These are phyloP conservation scores for Striga asiatica DNA, from an alignment of 257 asterid genomes.

Conservation along the genomic window DNA sequence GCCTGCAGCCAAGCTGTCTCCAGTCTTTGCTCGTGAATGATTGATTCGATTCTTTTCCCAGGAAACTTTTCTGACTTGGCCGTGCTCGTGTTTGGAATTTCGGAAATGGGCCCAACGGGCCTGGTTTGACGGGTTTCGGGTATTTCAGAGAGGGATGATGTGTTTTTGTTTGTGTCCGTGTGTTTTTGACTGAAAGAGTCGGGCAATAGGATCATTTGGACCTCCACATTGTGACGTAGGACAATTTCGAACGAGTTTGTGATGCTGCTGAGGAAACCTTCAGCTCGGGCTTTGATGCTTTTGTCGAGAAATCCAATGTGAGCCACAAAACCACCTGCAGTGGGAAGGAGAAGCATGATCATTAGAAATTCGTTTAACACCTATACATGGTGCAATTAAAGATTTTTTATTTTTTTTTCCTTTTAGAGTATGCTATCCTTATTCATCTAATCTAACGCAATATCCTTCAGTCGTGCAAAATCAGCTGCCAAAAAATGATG, in stretches of 20 bases:
- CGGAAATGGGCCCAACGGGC: slow-evolving; percentile 23
- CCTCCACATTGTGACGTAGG: slow-evolving; percentile 51
- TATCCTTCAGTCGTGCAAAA: no score
- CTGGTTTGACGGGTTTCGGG: slow-evolving; percentile 25
- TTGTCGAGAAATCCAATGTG: slow-evolving; percentile 52
- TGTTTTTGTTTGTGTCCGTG: slow-evolving; percentile 13
- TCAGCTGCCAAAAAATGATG: no score
- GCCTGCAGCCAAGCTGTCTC: slow-evolving; percentile 97
- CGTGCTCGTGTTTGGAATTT: slow-evolving; percentile 22
- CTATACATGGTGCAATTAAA: no score
- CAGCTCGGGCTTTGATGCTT: slow-evolving; percentile 53
- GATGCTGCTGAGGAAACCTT: slow-evolving; percentile 72
- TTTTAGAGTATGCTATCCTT: no score
- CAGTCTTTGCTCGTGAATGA: slow-evolving; percentile 67
- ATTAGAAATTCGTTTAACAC: no score
- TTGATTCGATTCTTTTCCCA: slow-evolving; percentile 66
- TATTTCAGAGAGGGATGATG: slow-evolving; percentile 4
- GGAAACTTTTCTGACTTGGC: slow-evolving; percentile 41
- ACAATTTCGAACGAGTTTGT: slow-evolving; percentile 62
- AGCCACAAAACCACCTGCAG: slow-evolving; percentile 57
- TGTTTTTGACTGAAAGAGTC: slow-evolving; percentile 17
- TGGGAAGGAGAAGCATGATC: background rate
- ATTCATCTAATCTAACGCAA: no score
- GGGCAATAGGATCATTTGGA: slow-evolving; percentile 39
- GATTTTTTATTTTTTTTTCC: no score